phyloP scores from a whole-genome alignment of 169 alveolate species.

The Eimeria sp. region DNA sequence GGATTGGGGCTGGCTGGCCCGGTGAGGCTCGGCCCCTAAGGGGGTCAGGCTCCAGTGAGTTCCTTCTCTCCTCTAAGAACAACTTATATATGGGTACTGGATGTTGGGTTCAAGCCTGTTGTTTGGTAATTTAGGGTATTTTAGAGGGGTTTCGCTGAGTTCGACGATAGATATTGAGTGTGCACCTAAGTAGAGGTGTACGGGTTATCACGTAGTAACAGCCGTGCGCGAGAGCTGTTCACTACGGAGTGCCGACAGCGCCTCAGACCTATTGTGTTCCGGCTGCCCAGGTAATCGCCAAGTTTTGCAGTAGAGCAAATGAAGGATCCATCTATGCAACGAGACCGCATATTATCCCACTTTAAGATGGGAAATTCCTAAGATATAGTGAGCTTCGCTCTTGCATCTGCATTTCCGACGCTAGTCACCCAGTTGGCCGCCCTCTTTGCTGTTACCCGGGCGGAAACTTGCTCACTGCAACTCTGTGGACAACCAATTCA shows the following conservation, averaged over 20 bases:
- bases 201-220: not conserved
- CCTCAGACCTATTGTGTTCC: conserved; percentile 3
- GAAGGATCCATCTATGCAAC: not conserved
- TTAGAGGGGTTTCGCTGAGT: not conserved
- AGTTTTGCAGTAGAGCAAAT: not conserved
- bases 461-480: not conserved
- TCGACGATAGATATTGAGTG: not conserved
- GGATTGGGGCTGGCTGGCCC: not conserved
- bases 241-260: conserved; percentile 1
- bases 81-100: not conserved
- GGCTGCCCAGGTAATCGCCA: not conserved
- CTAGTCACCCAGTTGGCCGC: conserved; percentile 4
- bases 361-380: not conserved
- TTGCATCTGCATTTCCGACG: not conserved
- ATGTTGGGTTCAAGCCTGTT: not conserved
- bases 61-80: not conserved
- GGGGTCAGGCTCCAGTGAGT: not conserved
- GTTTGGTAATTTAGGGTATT: not conserved
- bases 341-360: not conserved
- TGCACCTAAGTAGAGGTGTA: not conserved
- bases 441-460: not conserved
- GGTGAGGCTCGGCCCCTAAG: not conserved
- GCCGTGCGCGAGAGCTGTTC: not conserved
- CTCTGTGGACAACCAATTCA: not conserved
- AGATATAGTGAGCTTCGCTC: not conserved